Base-by-base conservation (phyloP, 2,329 filamentous ascomycete species). In the Fusarium irregulare region DNA sequence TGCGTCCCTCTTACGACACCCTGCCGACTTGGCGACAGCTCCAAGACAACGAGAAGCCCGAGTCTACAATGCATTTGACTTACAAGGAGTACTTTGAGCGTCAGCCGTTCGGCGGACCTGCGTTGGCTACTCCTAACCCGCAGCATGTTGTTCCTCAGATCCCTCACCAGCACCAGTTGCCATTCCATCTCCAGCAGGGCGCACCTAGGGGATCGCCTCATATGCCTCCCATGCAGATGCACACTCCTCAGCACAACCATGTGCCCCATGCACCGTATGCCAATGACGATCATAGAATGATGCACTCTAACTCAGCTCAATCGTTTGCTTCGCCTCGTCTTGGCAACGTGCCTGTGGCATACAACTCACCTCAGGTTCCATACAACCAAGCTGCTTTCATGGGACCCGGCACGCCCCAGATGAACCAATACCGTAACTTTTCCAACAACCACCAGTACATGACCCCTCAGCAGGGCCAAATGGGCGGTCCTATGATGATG, bases 231-330 rank as follows among this genome's bases (percentile, higher is more conserved):
- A 93, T 94, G 78, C 92, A 92, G 75, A 90, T 93, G 80, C 92
- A 93, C 74, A 87, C 86, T 27, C 90, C 91, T 65, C 91, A 92
- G 60, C 92, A 94, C 74, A 84, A 82, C 6, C 91, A 91, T 70
- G 87, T 86, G 8, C 87, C 89, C 44, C 88, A 88, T 55, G 86
- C 86, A 18, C 87, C 88, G 5, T 92, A 90, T 71, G 93, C 91
- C 74, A 90, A 89, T 72, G 94, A 97, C 72, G 92, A 94, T 62
- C 93, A 94, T 76, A 89, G 94, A 54, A 97, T 98, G 92, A 92
- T 96, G 82, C 93, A 92, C 61, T 92, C 91, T 9, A 94, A 91
- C 71, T 94, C 92, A 25, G 90, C 90, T 6, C 93, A 94, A 74
- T 93, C 93, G 4, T 96, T 93, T 78, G 91, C 93, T 11, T 97